Evolutionary conservation across 805 yeast genomes (phyloP).

Genomic region (Yarrowia sp.): DNA sequence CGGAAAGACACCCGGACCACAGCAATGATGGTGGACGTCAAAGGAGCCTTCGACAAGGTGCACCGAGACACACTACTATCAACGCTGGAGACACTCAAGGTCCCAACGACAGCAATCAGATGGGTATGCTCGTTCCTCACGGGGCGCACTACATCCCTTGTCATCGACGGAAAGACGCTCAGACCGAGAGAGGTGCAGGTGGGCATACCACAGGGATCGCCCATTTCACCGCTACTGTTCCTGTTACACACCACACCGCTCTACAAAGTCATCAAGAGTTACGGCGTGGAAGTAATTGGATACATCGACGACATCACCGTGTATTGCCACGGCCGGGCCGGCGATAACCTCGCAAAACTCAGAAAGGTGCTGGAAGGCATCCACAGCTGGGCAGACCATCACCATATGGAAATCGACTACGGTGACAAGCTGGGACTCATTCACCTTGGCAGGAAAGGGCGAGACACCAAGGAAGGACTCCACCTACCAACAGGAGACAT

Average conservation of each 20-base stretch:
- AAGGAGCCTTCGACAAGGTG: background rate
- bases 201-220: background rate
- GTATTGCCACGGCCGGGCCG: background rate
- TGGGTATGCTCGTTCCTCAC: background rate
- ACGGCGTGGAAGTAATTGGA: background rate
- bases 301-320: constrained; percentile 3
- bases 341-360: background rate
- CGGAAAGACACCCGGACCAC: background rate
- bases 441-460: background rate
- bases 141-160: background rate
- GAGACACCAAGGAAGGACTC: background rate
- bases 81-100: background rate
- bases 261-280: background rate
- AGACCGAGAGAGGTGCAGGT: background rate
- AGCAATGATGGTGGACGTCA: background rate
- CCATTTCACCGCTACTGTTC: background rate
- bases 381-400: background rate
- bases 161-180: background rate
- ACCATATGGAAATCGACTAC: background rate
- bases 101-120: background rate
- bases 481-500: background rate
- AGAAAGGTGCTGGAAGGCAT: background rate
- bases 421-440: constrained; percentile 2
- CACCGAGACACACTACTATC: background rate
- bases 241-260: background rate